Evolutionary conservation across 2,329 filamentous ascomycete species (phyloP).

Genomic region (Neonectria punicea): DNA sequence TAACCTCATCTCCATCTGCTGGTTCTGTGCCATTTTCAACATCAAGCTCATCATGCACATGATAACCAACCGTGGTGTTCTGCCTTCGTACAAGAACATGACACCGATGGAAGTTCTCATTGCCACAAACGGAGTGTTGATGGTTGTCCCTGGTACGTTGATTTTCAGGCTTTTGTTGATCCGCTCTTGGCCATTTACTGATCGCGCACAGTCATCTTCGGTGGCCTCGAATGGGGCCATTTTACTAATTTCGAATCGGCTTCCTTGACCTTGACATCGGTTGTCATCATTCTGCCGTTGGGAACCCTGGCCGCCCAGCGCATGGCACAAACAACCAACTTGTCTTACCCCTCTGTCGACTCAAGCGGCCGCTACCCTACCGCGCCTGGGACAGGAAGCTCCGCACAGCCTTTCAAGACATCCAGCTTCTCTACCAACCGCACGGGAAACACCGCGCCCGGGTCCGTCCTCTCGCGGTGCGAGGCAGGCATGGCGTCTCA

Average conservation of each 20-base stretch:
- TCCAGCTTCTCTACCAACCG: constrained; percentile 34
- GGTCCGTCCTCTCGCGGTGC: constrained; percentile 41
- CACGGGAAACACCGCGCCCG: constrained; percentile 29
- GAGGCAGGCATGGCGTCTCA: constrained; percentile 32
- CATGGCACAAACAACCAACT: constrained; percentile 45
- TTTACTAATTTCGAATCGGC: constrained; percentile 60
- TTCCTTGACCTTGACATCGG: constrained; percentile 60
- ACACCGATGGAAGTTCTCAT: constrained; percentile 65
- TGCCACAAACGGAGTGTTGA: constrained; percentile 66
- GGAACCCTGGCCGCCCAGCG: constrained; percentile 63
- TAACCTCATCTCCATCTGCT: constrained; percentile 57
- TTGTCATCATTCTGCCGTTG: constrained; percentile 62
- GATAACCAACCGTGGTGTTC: constrained; percentile 57
- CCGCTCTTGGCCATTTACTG: not conserved
- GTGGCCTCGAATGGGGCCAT: constrained; percentile 56
- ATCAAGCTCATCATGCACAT: constrained; percentile 61
- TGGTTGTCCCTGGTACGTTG: constrained; percentile 64
- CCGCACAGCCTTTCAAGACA: constrained; percentile 37
- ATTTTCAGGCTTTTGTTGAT: not conserved
- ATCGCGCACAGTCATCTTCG: constrained; percentile 58
- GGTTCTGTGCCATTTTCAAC: constrained; percentile 68
- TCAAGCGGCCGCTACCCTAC: constrained; percentile 30
- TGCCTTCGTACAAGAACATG: constrained; percentile 55
- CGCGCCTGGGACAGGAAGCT: constrained; percentile 23
- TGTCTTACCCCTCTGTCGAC: constrained; percentile 29